Evolutionary conservation across 768 basidiomycete genomes (phyloP), one percentile per base, ranked within the genome.

Genomic region (Suillus paluster): DNA sequence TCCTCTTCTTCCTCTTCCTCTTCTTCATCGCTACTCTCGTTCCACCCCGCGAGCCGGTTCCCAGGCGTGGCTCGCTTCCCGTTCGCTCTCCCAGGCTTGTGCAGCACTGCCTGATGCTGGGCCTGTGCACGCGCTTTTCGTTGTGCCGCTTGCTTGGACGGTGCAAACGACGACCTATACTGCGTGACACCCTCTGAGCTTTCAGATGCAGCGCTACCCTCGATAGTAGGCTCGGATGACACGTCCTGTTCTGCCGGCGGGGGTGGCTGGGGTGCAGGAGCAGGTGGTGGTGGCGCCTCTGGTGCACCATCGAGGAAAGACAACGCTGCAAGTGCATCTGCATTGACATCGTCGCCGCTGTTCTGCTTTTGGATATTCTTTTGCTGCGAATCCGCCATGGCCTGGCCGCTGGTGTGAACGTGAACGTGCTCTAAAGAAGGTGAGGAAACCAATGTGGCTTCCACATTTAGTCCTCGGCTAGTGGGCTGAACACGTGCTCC

Each of bases 111-210:
- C 46, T 94, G 86, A 36, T 89, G 85, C 1, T 92, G 93, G 12
- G 90, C 93, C 70, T 96, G 88, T 15, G 85, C 82, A 71, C 91
- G 92, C 9, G 92, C 91, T 68, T 91, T 90, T 58, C 97, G 84
- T 70, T 98, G 90, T 23, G 87, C 86, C 42, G 94, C 94, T 65
- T 89, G 86, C 69, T 85, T 91, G 19, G 91, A 92, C 2, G 89
- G 89, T 0, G 94, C 92, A 71, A 98, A 98, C 4, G 96, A 95
- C 0, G 95, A 96, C 58, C 86, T 87, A 77, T 84, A 91, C 58
- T 85, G 84, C 1, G 75, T 66, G 45, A 61, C 67, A 21, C 72
- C 71, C 46, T 74, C 76, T 15, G 72, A 63, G 55, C 64, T 63
- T 48, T n/a, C 73, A 8, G 66, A 48, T n/a, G 58, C 34, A 5